Conservation (phyloP, 805 yeast genomes). For the Kodamaea restingae region DNA sequence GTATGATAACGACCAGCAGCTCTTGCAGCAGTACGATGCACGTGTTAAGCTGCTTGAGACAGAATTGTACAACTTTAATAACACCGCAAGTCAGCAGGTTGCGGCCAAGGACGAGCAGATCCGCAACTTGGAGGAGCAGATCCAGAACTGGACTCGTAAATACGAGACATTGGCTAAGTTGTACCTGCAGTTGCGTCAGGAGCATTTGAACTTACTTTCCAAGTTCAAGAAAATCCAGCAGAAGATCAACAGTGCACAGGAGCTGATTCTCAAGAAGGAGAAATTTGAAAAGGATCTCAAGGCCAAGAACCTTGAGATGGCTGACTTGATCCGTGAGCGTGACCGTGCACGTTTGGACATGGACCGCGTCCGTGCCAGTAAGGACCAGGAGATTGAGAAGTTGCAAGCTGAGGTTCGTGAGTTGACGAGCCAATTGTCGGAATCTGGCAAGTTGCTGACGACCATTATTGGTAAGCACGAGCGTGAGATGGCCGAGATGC, state of each 20-base stretch:
- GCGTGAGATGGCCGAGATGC: conserved; percentile 45
- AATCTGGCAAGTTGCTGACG: conserved; percentile 55
- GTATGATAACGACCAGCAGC: conserved; percentile 77
- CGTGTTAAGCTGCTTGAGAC: conserved; percentile 77
- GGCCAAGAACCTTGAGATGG: conserved; percentile 80
- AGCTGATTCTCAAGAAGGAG: conserved; percentile 80
- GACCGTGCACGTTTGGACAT: conserved; percentile 83
- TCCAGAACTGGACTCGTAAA: conserved; percentile 74
- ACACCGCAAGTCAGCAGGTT: conserved; percentile 67
- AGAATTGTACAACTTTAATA: conserved; percentile 58
- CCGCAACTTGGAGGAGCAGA: conserved; percentile 65
- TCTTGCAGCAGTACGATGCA: conserved; percentile 83
- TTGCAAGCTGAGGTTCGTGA: conserved; percentile 63
- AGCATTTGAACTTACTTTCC: conserved; percentile 73
- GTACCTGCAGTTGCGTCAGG: conserved; percentile 88
- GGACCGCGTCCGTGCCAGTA: conserved; percentile 63
- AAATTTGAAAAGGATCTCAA: conserved; percentile 77
- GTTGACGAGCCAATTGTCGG: conserved; percentile 53
- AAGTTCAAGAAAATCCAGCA: conserved; percentile 79
- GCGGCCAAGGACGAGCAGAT: conserved; percentile 74
- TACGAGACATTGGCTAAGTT: conserved; percentile 86
- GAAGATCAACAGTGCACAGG: conserved; percentile 85
- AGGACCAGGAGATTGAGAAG: conserved; percentile 60
- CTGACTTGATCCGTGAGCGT: conserved; percentile 83
- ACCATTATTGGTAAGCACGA: conserved; percentile 59